Base-by-base conservation (phyloP, 148 eudicot species). In the Camellia granthamiana region DNA sequence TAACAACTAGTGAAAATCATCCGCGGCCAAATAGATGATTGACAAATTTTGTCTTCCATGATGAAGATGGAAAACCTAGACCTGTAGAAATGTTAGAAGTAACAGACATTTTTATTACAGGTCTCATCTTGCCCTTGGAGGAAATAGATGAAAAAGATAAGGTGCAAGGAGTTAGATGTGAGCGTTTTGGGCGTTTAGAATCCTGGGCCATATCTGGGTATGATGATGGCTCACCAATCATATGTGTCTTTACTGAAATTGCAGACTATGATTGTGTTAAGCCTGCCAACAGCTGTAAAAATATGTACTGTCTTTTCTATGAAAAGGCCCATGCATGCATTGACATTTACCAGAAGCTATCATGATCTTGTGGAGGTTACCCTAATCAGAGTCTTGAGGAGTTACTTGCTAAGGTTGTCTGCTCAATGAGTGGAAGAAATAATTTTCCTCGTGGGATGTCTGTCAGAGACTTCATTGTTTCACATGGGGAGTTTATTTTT, bases 111-210 rank as follows among this genome's bases (percentile, higher is more conserved):
- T 97, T 88, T 78, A 90, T 97, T 70, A 83, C 94, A 16, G 99
- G 99, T 49, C 86, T 87, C 19, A 82, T 97, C 79, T 84, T 92
- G 84, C 99, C 99, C 12, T 80, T 94, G 18, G 95, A 94, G 71
- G 92, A 87, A 80, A 55, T 77, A 61, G 69, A 85, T 51, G 93
- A 90, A 18, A 83, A 87, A 51, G 85, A 79, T 67, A 94, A 94
- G 85, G 92, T 79, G 55, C 85, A 83, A 79, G 92, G 98, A 49
- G 82, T 94, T 44, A 87, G 87, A 77, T 92, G 99, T 85, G 97
- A 94, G 84, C 97, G 93, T n/a, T 94, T 97, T 88, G 98, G 99
- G 75, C 93, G 99, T 46, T 78, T 97, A 79, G 99, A 97, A 78
- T 76, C 84, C 59, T 94, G 99, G 99, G 85, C 91, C 7, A 92